phyloP scores from a whole-genome alignment of 768 basidiomycete species.

The Boletellus ananas region DNA sequence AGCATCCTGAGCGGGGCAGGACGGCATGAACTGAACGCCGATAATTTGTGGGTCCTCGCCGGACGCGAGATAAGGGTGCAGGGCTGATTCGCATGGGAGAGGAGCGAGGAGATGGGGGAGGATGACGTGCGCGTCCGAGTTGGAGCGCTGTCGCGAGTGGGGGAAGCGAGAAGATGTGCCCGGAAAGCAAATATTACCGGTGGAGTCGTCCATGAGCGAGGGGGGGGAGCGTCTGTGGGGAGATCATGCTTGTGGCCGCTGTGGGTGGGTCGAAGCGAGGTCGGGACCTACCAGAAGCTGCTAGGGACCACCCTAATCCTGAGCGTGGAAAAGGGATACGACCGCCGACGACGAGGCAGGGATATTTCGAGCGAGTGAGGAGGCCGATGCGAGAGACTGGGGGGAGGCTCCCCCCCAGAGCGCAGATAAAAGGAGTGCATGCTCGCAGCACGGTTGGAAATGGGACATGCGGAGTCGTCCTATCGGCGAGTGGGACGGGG shows the following conservation, averaged over 20 bases:
- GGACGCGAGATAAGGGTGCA: slow-evolving; percentile 13
- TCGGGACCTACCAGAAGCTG: slow-evolving; percentile 18
- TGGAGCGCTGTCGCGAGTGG: slow-evolving; percentile 12
- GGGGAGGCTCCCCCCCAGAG: slow-evolving; percentile 3
- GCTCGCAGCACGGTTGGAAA: slow-evolving; percentile 23
- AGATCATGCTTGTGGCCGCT: slow-evolving; percentile 22
- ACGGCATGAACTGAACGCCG: slow-evolving; percentile 30
- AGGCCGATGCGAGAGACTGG: slow-evolving; percentile 5
- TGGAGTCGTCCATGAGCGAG: slow-evolving; percentile 20
- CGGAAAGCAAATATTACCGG: slow-evolving; percentile 14
- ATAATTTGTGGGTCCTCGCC: slow-evolving; percentile 22
- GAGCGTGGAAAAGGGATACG: slow-evolving; percentile 30
- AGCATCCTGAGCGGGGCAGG: slow-evolving; percentile 19
- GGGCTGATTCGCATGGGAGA: slow-evolving; percentile 11
- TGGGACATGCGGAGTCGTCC: slow-evolving; percentile 28
- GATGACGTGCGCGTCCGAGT: slow-evolving; percentile 12
- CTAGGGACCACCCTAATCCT: slow-evolving; percentile 13
- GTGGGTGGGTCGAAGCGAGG: slow-evolving; percentile 5
- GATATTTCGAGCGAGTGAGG: slow-evolving; percentile 4
- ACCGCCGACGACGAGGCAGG: slow-evolving; percentile 8
- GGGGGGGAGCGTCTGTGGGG: slow-evolving; percentile 6
- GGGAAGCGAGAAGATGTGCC: slow-evolving; percentile 8
- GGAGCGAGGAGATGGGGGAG: slow-evolving; percentile 17
- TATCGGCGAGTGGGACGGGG: slow-evolving; percentile 15
- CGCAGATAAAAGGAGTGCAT: slow-evolving; percentile 27